Base-by-base conservation (phyloP, 768 basidiomycete species). In the Suillus cothurnatus region DNA sequence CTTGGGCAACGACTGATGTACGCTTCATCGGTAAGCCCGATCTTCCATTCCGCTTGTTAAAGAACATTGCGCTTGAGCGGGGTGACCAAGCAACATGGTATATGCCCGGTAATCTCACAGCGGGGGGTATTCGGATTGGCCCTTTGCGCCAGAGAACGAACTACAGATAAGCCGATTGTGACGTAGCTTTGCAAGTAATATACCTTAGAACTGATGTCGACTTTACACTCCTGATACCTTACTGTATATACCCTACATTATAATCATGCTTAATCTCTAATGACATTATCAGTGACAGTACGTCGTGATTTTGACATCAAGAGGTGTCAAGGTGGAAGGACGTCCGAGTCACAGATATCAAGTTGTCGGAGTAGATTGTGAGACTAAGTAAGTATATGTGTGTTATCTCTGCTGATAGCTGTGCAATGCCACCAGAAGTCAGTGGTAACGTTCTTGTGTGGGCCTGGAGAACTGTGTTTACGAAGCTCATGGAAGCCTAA, bases 91-190 rank as follows among this genome's bases (percentile, higher is more conserved):
- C 64, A 4, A 73, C 50, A 11, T 78, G 72, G 56, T 74, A 74
- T 56, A n/a, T 69, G 1, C 14, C 38, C 2, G 76, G 78, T 31
- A 64, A 77, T 59, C 19, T 70, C 19, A 68, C 64, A 14, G 66
- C 75, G 0, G 12, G n/a, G 6, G 76, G 74, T 79, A 79, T 66
- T 78, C 63, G 4, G 78, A 79, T 49, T 73, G 71, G 55, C 67
- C 71, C 11, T 75, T 75, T 49, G 76, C 72, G 17, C 19, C 9
- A 11, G 57, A 28, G 57, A 39, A 59, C 14, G 23, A 12, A 28
- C 38, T 28, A 3, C 57, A 26, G 23, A 26, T 9, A 23, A 26
- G n/a, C 14, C 36, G 2, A 56, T 36, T 56, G 2, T 57, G 36
- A 38, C 4, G n/a, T n/a, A n/a, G n/a, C n/a, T n/a, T n/a, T n/a